Evolutionary conservation across 805 yeast species (phyloP).

Genomic region (Kodamaea jinghongensis): DNA sequence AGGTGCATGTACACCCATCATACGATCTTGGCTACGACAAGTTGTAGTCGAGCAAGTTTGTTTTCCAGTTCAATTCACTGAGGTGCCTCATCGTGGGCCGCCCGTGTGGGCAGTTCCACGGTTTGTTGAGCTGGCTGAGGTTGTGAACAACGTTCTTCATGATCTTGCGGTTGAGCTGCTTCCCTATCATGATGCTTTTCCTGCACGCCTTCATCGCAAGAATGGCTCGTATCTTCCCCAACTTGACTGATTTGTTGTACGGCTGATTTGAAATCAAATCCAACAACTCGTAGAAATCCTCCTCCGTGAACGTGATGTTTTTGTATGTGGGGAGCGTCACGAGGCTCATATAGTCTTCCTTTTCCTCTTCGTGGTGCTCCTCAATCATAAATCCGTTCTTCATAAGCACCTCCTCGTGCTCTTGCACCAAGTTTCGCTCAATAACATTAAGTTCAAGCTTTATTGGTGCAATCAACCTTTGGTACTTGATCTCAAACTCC

Average conservation of each 20-base stretch:
- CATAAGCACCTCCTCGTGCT: slow-evolving; percentile 53
- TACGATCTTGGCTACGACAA: slow-evolving; percentile 2
- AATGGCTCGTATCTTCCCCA: slow-evolving; percentile 78
- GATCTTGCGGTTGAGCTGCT: slow-evolving; percentile 49
- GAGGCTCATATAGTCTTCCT: slow-evolving; percentile 49
- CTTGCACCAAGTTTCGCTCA: slow-evolving; percentile 73
- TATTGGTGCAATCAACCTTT: slow-evolving; percentile 58
- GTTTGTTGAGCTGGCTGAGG: slow-evolving; percentile 73
- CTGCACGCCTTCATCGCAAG: slow-evolving; percentile 96
- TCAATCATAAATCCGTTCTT: slow-evolving; percentile 71
- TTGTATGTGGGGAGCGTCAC: slow-evolving; percentile 65
- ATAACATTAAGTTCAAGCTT: slow-evolving; percentile 71
- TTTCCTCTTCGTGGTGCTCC: slow-evolving; percentile 22
- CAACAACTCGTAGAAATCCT: slow-evolving; percentile 77
- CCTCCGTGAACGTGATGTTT: slow-evolving; percentile 64
- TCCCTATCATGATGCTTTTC: slow-evolving; percentile 91
- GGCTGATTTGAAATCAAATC: slow-evolving; percentile 56
- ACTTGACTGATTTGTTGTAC: slow-evolving; percentile 39
- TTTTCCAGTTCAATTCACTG: slow-evolving; percentile 46
- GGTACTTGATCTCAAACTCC: slow-evolving; percentile 52
- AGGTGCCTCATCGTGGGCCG: slow-evolving; percentile 95
- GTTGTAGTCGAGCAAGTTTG: slow-evolving; percentile 9
- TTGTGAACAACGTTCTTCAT: slow-evolving; percentile 72
- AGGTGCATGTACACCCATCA: neutral
- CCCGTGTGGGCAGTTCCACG: slow-evolving; percentile 98